Percentiles rank a stretch among this genome's conserved stretches.
Evolutionary conservation across 768 basidiomycete genomes (phyloP).

Genomic region (Kwoniella sp.): DNA sequence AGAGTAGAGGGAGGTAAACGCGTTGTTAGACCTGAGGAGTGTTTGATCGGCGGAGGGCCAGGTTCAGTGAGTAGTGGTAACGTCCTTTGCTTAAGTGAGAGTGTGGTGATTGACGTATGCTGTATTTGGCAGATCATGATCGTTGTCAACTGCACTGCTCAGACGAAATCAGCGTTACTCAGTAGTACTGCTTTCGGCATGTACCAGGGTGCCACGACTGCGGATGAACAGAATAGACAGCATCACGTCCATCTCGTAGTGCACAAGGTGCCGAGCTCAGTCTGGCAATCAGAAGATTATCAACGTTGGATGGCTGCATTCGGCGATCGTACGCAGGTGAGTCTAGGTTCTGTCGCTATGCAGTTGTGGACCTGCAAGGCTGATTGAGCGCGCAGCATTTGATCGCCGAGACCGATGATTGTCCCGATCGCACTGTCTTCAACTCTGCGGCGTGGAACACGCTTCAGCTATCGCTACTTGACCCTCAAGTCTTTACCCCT

Average conservation of each 20-base stretch:
- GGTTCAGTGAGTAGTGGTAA: constrained; percentile 45
- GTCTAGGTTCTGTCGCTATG: too few relatives aligned
- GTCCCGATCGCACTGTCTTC: constrained; percentile 70
- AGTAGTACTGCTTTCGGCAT: constrained; percentile 18
- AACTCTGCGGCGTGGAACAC: constrained; percentile 72
- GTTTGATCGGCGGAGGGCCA: constrained; percentile 42
- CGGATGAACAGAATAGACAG: constrained; percentile 55
- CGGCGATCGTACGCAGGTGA: constrained; percentile 64
- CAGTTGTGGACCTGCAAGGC: too few relatives aligned
- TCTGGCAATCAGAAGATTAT: constrained; percentile 72
- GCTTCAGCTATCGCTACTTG: constrained; percentile 70
- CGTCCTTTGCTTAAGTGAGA: not conserved
- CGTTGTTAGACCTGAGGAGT: constrained; percentile 52
- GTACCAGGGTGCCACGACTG: constrained; percentile 19
- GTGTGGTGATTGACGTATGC: not conserved
- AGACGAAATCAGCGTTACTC: constrained; percentile 26
- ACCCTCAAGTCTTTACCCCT: constrained; percentile 70
- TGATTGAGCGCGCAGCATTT: constrained; percentile 79
- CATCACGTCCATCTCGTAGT: constrained; percentile 57
- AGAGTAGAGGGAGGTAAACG: constrained; percentile 30
- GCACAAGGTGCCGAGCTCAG: constrained; percentile 71
- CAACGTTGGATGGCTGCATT: constrained; percentile 72
- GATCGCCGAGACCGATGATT: constrained; percentile 67
- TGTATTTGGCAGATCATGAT: constrained; percentile 53
- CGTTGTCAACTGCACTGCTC: constrained; percentile 71